Percentiles rank a stretch among this genome's conserved stretches.
phyloP scores from a whole-genome alignment of 176 grass and related monocot genomes.

The Oryza officinalis region DNA sequence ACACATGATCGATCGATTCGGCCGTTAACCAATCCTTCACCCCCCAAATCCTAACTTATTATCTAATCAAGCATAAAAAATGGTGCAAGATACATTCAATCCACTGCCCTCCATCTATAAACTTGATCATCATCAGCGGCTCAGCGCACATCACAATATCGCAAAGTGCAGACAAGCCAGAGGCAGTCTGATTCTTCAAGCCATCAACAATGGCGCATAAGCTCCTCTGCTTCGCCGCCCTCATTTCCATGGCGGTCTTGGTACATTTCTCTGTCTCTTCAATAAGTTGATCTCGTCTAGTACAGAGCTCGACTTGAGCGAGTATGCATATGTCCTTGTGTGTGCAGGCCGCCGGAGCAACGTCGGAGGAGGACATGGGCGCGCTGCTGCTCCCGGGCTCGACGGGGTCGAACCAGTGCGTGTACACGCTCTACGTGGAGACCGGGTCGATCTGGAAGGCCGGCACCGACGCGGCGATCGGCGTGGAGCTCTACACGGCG shows the following conservation, averaged over 20 bases:
- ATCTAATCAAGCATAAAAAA: neutral
- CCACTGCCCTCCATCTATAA: neutral
- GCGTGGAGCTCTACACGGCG: neutral
- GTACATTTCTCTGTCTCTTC: neutral
- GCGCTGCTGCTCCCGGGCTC: neutral
- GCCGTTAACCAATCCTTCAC: neutral
- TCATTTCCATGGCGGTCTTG: neutral
- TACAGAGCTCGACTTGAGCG: no score
- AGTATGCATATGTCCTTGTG: neutral
- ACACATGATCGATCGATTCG: neutral
- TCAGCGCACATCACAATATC: neutral
- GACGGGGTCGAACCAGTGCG: neutral
- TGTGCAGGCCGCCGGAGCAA: conserved; percentile 9
- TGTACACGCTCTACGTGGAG: conserved; percentile 38
- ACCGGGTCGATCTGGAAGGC: conserved; percentile 41
- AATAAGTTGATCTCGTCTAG: neutral
- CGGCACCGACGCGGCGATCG: conserved; percentile 35
- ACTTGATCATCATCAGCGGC: neutral
- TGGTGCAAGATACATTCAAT: neutral
- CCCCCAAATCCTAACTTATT: neutral
- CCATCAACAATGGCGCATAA: conserved; percentile 1
- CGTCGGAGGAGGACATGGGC: neutral
- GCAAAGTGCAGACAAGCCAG: neutral
- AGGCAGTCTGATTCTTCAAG: neutral
- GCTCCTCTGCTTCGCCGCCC: neutral